Percentiles rank a stretch among this genome's conserved stretches.
Conservation (phyloP, 2,329 filamentous ascomycete species). For the Ophiostoma tasmaniense region DNA sequence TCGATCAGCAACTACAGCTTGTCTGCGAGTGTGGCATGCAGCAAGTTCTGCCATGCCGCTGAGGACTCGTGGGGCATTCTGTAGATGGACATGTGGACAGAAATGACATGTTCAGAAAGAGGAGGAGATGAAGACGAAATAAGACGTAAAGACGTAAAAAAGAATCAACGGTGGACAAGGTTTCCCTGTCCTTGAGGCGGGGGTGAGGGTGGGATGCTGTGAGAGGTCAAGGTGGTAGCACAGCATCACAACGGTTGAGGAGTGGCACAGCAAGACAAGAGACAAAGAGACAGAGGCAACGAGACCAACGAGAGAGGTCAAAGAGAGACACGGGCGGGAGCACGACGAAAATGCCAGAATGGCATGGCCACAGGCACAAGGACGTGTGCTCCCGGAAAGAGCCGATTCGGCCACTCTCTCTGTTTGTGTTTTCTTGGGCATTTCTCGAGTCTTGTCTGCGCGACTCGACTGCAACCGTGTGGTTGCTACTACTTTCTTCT, state of each 20-base stretch:
- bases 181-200: neutral
- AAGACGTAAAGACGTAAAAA: neutral
- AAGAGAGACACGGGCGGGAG: neutral
- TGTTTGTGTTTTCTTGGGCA: neutral
- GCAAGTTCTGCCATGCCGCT: conserved; percentile 97
- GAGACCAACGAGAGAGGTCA: neutral
- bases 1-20: conserved; percentile 97
- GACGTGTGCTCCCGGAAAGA: neutral
- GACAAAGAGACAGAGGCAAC: too few species aligned
- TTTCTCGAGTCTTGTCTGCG: neutral
- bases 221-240: neutral
- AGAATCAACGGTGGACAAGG: neutral
- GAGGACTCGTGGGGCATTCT: conserved; percentile 95
- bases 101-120: neutral
- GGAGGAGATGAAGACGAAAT: neutral
- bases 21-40: conserved; percentile 95
- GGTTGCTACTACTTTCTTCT: neutral
- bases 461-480: neutral
- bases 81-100: conserved; percentile 35
- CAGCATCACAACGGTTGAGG: neutral
- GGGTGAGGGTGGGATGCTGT: neutral
- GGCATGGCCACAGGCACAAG: neutral
- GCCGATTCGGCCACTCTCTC: neutral
- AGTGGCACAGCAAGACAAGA: neutral
- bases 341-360: neutral